phyloP scores from a whole-genome alignment of 1,284 basidiomycete species.

The Exobasidium rhododendri region DNA sequence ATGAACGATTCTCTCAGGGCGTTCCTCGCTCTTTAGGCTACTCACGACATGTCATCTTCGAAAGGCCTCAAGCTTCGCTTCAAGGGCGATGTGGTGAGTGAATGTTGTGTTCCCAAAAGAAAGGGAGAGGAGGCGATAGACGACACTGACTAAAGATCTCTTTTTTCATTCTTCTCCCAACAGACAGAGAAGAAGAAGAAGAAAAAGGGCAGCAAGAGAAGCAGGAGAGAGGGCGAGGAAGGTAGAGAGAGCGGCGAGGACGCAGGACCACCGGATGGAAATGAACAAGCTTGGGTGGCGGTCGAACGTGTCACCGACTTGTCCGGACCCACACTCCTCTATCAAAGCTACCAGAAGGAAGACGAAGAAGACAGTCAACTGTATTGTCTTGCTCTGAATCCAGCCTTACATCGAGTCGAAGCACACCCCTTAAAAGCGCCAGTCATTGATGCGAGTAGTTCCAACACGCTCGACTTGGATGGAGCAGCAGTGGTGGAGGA shows the following conservation, averaged over 20 bases:
- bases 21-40: too few relatives aligned
- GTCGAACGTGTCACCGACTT: slow-evolving; percentile 8
- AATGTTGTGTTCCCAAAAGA: background rate
- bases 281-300: slow-evolving; percentile 13
- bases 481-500: background rate
- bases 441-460: background rate
- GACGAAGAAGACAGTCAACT: background rate
- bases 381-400: slow-evolving; percentile 4
- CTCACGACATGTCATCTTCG: background rate
- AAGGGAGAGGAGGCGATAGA: background rate
- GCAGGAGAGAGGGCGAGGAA: slow-evolving; percentile 8
- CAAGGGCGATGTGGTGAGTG: slow-evolving; percentile 16
- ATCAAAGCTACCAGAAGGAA: background rate
- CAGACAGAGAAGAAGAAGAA: slow-evolving; percentile 17
- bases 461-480: background rate
- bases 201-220: slow-evolving; percentile 14
- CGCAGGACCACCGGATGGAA: background rate
- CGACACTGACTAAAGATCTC: background rate
- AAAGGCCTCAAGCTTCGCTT: slow-evolving; percentile 9
- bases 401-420: slow-evolving; percentile 2
- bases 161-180: background rate
- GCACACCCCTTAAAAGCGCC: slow-evolving; percentile 1
- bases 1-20: too few relatives aligned
- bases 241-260: slow-evolving; percentile 10
- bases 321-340: background rate